A percentile compares a stretch with the other conserved stretches of the same genome.
phyloP scores from a whole-genome alignment of 768 basidiomycete genomes.

The Cystobasidiopsis lactophilus region DNA sequence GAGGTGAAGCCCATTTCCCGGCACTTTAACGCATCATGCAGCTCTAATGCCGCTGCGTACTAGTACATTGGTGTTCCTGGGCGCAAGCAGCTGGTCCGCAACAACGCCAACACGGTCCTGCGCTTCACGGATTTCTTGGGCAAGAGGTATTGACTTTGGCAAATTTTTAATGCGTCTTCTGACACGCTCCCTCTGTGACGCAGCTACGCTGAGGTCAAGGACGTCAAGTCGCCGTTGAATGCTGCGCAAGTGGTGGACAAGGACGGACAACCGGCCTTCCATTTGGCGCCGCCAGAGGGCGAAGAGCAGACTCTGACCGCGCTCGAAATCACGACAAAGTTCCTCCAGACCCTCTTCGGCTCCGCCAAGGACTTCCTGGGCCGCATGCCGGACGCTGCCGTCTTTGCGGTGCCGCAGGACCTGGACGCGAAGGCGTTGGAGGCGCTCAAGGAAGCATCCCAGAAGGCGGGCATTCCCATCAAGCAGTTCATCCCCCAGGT shows the following conservation, averaged over 20 bases:
- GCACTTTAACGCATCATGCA: not conserved
- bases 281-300: slow-evolving; percentile 14
- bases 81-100: slow-evolving; percentile 82
- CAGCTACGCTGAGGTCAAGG: slow-evolving; percentile 19
- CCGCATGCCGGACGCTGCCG: slow-evolving; percentile 50
- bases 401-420: slow-evolving; percentile 57
- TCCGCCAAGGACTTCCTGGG: slow-evolving; percentile 72
- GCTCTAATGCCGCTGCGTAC: not conserved
- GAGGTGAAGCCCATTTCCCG: slow-evolving; percentile 37
- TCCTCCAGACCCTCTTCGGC: slow-evolving; percentile 58
- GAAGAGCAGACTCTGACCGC: slow-evolving; percentile 46
- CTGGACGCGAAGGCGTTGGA: slow-evolving; percentile 46
- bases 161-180: not conserved
- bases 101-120: slow-evolving; percentile 77
- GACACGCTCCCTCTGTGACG: no score
- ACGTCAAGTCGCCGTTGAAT: slow-evolving; percentile 16
- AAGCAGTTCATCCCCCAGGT: slow-evolving; percentile 73
- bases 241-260: slow-evolving; percentile 46
- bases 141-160: slow-evolving; percentile 40
- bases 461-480: slow-evolving; percentile 58
- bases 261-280: slow-evolving; percentile 45
- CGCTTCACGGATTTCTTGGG: slow-evolving; percentile 84
- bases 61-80: slow-evolving; percentile 95
- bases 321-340: slow-evolving; percentile 61
- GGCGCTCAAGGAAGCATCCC: slow-evolving; percentile 50